phyloP scores from a whole-genome alignment of 1,139 yeast genomes.

The Saccharomyces hybrid region DNA sequence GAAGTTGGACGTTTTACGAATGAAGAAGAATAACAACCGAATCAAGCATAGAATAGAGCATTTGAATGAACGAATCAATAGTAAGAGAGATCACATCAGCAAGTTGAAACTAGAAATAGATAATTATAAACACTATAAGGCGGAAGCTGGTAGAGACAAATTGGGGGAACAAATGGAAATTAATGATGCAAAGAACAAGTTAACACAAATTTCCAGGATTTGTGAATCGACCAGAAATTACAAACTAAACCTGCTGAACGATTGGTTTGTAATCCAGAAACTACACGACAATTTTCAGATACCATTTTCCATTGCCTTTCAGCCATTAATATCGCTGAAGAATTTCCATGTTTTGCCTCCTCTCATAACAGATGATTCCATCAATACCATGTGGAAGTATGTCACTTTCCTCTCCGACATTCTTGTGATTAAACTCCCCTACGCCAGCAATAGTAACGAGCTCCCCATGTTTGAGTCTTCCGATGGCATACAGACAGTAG shows the following conservation, averaged over 20 bases:
- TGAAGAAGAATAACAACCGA: constrained; percentile 14
- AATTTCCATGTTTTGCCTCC: constrained; percentile 16
- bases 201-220: constrained; percentile 11
- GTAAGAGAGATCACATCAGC: constrained; percentile 10
- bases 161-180: constrained; percentile 1
- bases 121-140: not conserved
- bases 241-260: constrained; percentile 12
- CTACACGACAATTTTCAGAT: constrained; percentile 16
- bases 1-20: constrained; percentile 17
- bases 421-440: constrained; percentile 13
- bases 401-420: constrained; percentile 12
- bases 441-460: constrained; percentile 3
- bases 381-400: constrained; percentile 19
- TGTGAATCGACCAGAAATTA: constrained; percentile 8
- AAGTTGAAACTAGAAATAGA: constrained; percentile 6
- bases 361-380: constrained; percentile 13
- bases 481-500: not conserved
- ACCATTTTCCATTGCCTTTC: constrained; percentile 22
- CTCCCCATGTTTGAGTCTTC: constrained; percentile 9
- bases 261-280: constrained; percentile 20
- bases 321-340: constrained; percentile 23
- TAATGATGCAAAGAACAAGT: constrained; percentile 7
- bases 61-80: constrained; percentile 10
- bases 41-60: constrained; percentile 13
- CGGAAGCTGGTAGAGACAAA: not conserved